Evolutionary conservation across 2,329 filamentous ascomycete genomes (phyloP), one percentile per base, ranked within the genome.

Genomic region (Fusarium equiseti): DNA sequence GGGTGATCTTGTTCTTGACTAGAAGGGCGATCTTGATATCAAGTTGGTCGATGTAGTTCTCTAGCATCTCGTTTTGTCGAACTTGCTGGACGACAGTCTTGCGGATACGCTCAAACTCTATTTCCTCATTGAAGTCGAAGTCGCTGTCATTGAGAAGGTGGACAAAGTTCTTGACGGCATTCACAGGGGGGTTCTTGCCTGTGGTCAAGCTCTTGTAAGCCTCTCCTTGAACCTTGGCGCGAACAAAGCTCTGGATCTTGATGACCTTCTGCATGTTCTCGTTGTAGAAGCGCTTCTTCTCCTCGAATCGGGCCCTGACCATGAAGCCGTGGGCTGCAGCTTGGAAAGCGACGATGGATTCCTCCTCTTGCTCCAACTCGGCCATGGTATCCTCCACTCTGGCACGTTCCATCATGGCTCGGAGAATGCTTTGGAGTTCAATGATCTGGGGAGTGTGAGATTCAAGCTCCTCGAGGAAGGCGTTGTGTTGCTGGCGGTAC

Each of bases 231-330:
- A 98, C 93, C 78, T 97, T 96, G 71, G 91, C 96, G 67, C 96
- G 90, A 56, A 98, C 91, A 73, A 98, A 97, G 79, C 96, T 99
- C 79, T 99, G 97, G 61, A 98, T 94, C 81, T 99, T 99, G 85
- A 99, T 91, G 27, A 99, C 96, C 81, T 97, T 98, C 76, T 97
- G 90, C 96, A 99, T 99, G 77, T 99, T 99, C 81, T 97, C 91
- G 73, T 92, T 91, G 84, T 95, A 99, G 82, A 92, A 95, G 24
- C 90, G 90, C 77, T 92, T 90, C 86, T 97, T 97, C 79, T 97
- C 93, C 55, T 88, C 89, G 75, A 97, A 98, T 20, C 86, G 86
- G 16, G 84, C 86, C 35, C 95, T 89, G 32, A 98, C 88, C 5
- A 97, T 80, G 74, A 89, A 90, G 5, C 90, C 95, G 73, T 91